Evolutionary conservation across 2,329 filamentous ascomycete species (phyloP).

Genomic region (Ophiocordyceps sinensis): DNA sequence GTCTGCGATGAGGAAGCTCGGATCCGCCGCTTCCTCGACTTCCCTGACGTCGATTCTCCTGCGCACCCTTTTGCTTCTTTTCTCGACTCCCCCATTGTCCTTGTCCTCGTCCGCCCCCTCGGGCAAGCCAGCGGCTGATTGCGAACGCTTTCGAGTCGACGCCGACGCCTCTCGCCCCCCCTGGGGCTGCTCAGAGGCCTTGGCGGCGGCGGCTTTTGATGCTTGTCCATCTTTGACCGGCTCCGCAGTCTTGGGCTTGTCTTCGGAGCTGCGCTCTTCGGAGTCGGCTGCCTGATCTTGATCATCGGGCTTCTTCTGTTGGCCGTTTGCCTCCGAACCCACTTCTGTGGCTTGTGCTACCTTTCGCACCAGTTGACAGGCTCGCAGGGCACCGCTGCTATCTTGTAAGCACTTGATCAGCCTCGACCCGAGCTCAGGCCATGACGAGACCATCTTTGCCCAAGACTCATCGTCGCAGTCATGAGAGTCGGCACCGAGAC

Average conservation of each 20-base stretch:
- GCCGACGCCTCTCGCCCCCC: constrained; percentile 24
- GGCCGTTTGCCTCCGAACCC: constrained; percentile 7
- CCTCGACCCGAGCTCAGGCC: constrained; percentile 19
- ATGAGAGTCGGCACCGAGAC: constrained; percentile 1
- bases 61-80: constrained; percentile 51
- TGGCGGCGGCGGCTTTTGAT: constrained; percentile 9
- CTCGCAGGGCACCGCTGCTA: constrained; percentile 12
- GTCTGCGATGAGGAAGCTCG: constrained; percentile 34
- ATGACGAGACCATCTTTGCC: constrained; percentile 11
- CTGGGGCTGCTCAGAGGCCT: constrained; percentile 13
- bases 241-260: neutral
- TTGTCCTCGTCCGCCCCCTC: constrained; percentile 43
- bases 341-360: constrained; percentile 12
- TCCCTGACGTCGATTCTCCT: constrained; percentile 35
- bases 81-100: constrained; percentile 37
- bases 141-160: constrained; percentile 43
- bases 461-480: neutral
- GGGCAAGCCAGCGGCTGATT: constrained; percentile 43
- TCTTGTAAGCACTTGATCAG: constrained; percentile 18
- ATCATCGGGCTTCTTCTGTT: constrained; percentile 4
- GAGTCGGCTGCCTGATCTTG: neutral
- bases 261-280: neutral
- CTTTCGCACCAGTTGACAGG: constrained; percentile 14
- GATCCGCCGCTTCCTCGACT: constrained; percentile 36
- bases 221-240: constrained; percentile 9